phyloP scores from a whole-genome alignment of 169 alveolate species.

The Plasmodium sp. region DNA sequence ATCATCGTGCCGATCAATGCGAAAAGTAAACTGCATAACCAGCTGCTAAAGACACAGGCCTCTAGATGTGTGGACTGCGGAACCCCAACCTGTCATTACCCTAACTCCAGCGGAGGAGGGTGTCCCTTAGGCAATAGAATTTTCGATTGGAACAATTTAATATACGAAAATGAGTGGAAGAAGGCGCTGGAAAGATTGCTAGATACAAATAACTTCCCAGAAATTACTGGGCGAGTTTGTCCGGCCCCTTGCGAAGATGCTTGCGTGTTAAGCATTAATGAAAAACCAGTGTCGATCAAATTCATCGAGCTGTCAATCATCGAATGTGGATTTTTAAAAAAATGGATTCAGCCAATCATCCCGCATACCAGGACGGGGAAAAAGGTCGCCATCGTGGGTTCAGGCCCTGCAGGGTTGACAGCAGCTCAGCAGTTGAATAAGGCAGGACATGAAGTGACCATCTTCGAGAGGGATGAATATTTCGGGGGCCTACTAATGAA shows the following conservation, averaged over 20 bases:
- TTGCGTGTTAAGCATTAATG: conserved; percentile 82
- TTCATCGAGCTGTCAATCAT: conserved; percentile 82
- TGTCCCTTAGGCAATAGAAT: conserved; percentile 85
- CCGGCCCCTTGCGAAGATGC: conserved; percentile 87
- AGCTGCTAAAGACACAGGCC: conserved; percentile 79
- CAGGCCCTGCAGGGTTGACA: conserved; percentile 83
- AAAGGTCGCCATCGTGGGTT: conserved; percentile 81
- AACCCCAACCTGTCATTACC: conserved; percentile 83
- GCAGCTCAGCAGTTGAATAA: conserved; percentile 85
- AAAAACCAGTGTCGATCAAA: conserved; percentile 82
- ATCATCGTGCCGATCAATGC: conserved; percentile 74
- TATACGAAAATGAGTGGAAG: conserved; percentile 82
- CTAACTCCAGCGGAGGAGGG: conserved; percentile 83
- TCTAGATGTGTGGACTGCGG: conserved; percentile 86
- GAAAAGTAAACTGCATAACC: conserved; percentile 67
- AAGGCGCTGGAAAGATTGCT: conserved; percentile 80
- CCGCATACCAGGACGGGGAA: conserved; percentile 76
- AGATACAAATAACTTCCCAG: conserved; percentile 85
- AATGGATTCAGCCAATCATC: conserved; percentile 82
- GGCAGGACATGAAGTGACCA: conserved; percentile 80
- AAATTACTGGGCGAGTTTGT: conserved; percentile 83
- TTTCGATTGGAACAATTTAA: conserved; percentile 81
- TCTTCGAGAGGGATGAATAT: conserved; percentile 78
- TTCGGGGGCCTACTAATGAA: conserved; percentile 83
- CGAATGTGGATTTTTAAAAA: conserved; percentile 79